Percentiles rank a stretch among this genome's conserved stretches.
Conservation (phyloP, 2,329 filamentous ascomycete genomes). For the Trichoderma hamatum region DNA sequence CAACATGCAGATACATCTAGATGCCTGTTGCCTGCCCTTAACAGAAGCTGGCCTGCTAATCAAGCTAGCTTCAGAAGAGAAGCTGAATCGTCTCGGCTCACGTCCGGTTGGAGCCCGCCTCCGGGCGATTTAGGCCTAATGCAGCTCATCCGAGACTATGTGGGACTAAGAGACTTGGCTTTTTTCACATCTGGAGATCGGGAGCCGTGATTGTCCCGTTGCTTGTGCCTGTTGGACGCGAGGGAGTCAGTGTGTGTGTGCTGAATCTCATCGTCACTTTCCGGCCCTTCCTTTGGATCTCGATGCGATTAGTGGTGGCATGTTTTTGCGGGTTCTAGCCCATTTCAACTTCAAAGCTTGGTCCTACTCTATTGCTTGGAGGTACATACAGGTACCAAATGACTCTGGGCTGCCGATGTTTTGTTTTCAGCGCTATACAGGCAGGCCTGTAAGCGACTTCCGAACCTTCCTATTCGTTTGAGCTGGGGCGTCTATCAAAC, state of each 20-base stretch:
- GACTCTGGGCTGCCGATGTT: neutral
- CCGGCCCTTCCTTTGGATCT: neutral
- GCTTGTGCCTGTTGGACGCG: neutral
- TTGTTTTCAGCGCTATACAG: neutral
- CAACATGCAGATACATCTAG: neutral
- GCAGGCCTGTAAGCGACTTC: neutral
- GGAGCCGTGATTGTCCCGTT: neutral
- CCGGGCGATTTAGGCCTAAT: neutral
- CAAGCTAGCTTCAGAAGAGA: constrained; percentile 13
- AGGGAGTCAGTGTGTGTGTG: neutral
- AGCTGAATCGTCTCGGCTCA: neutral
- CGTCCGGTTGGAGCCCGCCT: neutral
- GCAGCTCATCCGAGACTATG: too few species aligned
- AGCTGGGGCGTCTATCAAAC: neutral
- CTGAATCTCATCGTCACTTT: neutral
- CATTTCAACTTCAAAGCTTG: neutral
- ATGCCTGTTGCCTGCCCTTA: constrained; percentile 2
- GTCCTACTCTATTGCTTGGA: neutral
- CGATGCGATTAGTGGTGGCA: neutral
- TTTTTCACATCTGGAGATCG: constrained; percentile 9
- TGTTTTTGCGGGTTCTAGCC: neutral
- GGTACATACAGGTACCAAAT: neutral
- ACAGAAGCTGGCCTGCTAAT: neutral
- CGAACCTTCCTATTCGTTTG: neutral
- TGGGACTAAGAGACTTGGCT: neutral